Base-by-base conservation (phyloP, 108 stramenopile species). In the Nannochloropsis salina region DNA sequence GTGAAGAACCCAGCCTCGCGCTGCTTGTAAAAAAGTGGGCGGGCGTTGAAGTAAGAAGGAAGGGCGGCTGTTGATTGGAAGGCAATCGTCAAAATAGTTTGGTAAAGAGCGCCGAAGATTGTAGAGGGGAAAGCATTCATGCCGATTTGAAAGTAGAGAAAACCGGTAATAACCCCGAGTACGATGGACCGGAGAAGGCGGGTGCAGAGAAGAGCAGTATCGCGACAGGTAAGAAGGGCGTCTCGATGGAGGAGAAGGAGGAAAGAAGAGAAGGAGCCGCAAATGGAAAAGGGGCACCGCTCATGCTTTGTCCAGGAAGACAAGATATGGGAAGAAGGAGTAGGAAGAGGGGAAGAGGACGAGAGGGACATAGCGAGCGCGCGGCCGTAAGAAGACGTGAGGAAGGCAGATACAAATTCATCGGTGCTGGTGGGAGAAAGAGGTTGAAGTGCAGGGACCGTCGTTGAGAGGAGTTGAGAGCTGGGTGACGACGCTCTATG, bases 261-360 rank as follows among this genome's bases (percentile, higher is more conserved):
- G 61, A 74, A 74, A n/a, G n/a, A n/a, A n/a, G 61, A 74, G 61
- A 74, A n/a, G 61, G 61, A n/a, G 5, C 20, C 2, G 61, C 20
- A 74, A n/a, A n/a, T 74, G 61, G 61, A 4, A n/a, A 74, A 74
- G 20, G 61, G 61, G 61, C n/a, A n/a, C 61, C 15, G 3, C n/a
- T 74, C 61, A n/a, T 74, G 61, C 61, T 74, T n/a, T 2, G 61
- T 74, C 61, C 61, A 74, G n/a, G n/a, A n/a, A n/a, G n/a, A n/a
- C n/a, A n/a, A n/a, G n/a, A n/a, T n/a, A n/a, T n/a, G n/a, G 61
- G 61, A 74, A 12, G 47, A 9, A 51, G 47, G 47, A 12, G 47
- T 11, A 12, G 47, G 9, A 12, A 12, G 47, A 51, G 47, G 47
- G 47, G 47, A 12, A 9, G 47, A 51, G 61, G 61, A n/a, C 15